Percentiles rank a stretch among this genome's conserved stretches.
phyloP scores from a whole-genome alignment of 768 basidiomycete genomes.

The Lactifluus pinguis region DNA sequence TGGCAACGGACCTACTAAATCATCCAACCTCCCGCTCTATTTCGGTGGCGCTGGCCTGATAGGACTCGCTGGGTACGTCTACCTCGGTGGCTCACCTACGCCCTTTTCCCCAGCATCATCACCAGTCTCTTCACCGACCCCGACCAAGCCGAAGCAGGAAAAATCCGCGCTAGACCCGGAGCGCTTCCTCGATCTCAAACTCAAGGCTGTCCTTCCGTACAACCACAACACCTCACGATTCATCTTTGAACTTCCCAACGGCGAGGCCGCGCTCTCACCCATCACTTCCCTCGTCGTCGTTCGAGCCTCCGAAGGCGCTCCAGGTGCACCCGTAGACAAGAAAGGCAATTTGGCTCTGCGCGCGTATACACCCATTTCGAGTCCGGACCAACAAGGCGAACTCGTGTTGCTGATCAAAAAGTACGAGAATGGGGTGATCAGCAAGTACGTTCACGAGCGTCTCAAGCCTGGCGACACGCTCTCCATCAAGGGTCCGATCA shows the following conservation, averaged over 20 bases:
- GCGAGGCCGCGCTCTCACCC: conserved; percentile 68
- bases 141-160: conserved; percentile 33
- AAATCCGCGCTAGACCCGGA: conserved; percentile 69
- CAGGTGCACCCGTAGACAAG: conserved; percentile 40
- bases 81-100: conserved; percentile 32
- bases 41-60: conserved; percentile 36
- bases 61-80: conserved; percentile 38
- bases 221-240: conserved; percentile 92
- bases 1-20: conserved; percentile 30
- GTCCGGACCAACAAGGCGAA: conserved; percentile 65
- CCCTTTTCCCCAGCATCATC: conserved; percentile 14
- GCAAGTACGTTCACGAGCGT: conserved; percentile 62
- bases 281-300: conserved; percentile 73
- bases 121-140: conserved; percentile 2
- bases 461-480: conserved; percentile 80
- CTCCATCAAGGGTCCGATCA: conserved; percentile 83
- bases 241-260: conserved; percentile 71
- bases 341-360: conserved; percentile 85
- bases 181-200: conserved; percentile 69
- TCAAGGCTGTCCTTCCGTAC: conserved; percentile 75
- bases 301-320: conserved; percentile 54
- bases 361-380: conserved; percentile 90
- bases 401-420: conserved; percentile 79
- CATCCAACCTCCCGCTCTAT: conserved; percentile 39
- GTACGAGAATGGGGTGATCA: conserved; percentile 74